Percentiles rank a stretch among this genome's conserved stretches.
Evolutionary conservation across 257 asterid genomes (phyloP).

Genomic region (Mitragyna speciosa): DNA sequence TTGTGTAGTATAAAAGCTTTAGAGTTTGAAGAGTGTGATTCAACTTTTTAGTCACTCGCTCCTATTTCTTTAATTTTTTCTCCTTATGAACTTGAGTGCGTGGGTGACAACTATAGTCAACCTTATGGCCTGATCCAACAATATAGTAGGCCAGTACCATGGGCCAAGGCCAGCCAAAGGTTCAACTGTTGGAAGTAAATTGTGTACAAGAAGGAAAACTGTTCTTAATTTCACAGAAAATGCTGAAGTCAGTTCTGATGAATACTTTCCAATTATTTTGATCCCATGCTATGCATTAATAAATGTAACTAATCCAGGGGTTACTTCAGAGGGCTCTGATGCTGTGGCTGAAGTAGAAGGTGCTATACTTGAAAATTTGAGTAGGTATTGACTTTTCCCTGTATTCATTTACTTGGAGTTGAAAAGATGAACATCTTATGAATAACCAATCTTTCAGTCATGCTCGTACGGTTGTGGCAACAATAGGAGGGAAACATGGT

Average conservation of each 20-base stretch:
- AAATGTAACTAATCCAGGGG: constrained; percentile 46
- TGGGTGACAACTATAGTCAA: not conserved
- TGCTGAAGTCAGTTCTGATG: not conserved
- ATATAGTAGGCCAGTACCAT: not conserved
- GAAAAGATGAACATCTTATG: constrained; percentile 14
- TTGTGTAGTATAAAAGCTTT: no score
- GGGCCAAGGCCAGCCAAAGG: not conserved
- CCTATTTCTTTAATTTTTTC: not conserved
- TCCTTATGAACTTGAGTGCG: not conserved
- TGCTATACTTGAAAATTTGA: constrained; percentile 70
- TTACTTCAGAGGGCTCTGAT: constrained; percentile 55
- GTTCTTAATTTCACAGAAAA: not conserved
- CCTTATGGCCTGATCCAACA: not conserved
- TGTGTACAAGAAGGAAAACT: not conserved
- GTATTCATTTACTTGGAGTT: constrained; percentile 14
- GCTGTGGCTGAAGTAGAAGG: constrained; percentile 72
- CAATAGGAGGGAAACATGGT: constrained; percentile 76
- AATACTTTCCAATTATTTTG: not conserved
- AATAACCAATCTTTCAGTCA: constrained; percentile 53
- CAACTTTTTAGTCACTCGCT: not conserved
- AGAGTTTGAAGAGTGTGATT: no score
- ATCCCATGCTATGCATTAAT: constrained; percentile 10
- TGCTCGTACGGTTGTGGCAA: constrained; percentile 84
- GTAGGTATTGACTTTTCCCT: constrained; percentile 53
- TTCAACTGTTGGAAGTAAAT: not conserved